A percentile compares a stretch with the other conserved stretches of the same genome.
These are phyloP conservation scores for Curvularia sp. DNA, from an alignment of 2,329 filamentous ascomycete species.

Conservation along the genomic window DNA sequence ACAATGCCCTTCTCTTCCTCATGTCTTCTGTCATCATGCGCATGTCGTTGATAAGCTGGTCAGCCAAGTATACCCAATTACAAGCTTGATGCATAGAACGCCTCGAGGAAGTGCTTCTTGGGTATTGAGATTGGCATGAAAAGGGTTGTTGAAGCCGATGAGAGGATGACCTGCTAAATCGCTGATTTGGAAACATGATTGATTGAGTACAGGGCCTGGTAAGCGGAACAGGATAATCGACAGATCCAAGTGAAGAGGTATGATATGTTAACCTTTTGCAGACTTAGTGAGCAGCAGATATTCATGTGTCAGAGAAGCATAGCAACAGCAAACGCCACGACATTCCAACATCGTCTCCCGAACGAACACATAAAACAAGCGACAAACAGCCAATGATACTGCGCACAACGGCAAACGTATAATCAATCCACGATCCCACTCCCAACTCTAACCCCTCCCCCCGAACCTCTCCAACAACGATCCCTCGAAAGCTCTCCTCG, in stretches of 20 bases:
- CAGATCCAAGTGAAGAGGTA: not conserved
- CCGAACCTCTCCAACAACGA: not conserved
- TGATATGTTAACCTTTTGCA: not conserved
- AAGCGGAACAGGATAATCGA: not conserved
- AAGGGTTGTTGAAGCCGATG: not conserved
- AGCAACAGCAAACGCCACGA: not conserved
- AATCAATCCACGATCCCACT: not conserved
- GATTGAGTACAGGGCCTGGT: not conserved
- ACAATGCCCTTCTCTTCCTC: conserved; percentile 9
- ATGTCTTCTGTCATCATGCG: conserved; percentile 15
- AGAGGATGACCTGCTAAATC: not conserved
- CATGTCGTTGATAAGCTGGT: conserved; percentile 12
- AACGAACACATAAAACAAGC: not conserved
- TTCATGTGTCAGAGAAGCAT: not conserved
- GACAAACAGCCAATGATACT: not conserved
- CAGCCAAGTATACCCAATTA: conserved; percentile 14
- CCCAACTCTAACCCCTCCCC: not conserved
- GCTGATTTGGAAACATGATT: conserved; percentile 7
- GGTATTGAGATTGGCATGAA: not conserved
- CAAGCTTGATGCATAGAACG: not conserved
- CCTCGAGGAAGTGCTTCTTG: not conserved
- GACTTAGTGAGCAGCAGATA: not conserved
- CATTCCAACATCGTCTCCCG: not conserved
- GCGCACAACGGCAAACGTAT: not conserved
- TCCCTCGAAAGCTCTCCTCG: not conserved